Base-by-base conservation (phyloP, 192 early-diverging fungal species). In the Rhizophagus clarus region DNA sequence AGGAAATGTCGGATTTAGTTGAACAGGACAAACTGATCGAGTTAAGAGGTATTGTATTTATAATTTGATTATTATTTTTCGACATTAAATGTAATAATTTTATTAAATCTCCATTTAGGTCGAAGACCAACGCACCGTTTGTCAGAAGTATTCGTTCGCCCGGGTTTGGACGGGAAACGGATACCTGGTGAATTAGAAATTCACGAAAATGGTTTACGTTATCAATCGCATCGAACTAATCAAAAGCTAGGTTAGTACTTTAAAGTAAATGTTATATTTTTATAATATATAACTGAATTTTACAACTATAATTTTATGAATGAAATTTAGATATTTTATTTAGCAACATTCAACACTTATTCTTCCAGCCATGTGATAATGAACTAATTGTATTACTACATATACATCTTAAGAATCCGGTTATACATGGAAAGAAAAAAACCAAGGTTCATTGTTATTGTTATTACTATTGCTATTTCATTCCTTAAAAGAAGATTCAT, bases 371-470 rank as follows among this genome's bases (percentile, higher is more conserved):
- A 29, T 99, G 97, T 86, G 98, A 99, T 81, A 89, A 93, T 75
- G 98, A 99, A 85, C 85, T 99, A 61, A 90, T 98, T 81, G 97
- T 99, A 28, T 81, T 99, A 45, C 86, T 99, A 74, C 98, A 99
- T 81, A 87, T 97, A 32, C 97, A 99, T 71, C 90, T 99, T 34
- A 96, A 96, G 84, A 95, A 99, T 86, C 96, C 96, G 7, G 94
- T 99, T 76, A 95, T 99, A 91, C 93, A 99, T 84, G 97, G 96
- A 61, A 97, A 98, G 87, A 98, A 97, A 89, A 99, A 99, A 85
- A 96, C 93, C 11, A 94, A 95, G 81, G 90, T 91, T 26, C 0
- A 29, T 70, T 0, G 9, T 42, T 10, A 9, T 42, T 10, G 9
- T 37, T 37, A 37, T 3, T 37, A 37, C 2, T 2, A 37, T 37